Conservation (phyloP, 805 yeast genomes). For the Limtongia smithiae region DNA sequence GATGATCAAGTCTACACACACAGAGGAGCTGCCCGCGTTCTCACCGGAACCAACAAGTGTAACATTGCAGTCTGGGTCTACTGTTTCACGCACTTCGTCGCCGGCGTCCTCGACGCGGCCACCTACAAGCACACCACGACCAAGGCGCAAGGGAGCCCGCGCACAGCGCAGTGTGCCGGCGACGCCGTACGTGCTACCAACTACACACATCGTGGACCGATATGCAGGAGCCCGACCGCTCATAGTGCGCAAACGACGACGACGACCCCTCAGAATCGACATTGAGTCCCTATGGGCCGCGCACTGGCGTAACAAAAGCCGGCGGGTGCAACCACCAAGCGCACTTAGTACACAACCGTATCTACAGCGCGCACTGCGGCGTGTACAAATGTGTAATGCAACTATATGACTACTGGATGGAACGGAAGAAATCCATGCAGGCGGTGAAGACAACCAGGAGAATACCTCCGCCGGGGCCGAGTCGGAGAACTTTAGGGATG, state of each 20-base stretch:
- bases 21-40: too few relatives aligned
- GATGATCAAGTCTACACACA: too few relatives aligned
- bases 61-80: too few relatives aligned
- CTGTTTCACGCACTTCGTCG: too few relatives aligned
- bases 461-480: conserved; percentile 99
- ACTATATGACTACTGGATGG: conserved; percentile 20
- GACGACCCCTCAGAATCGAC: conserved; percentile 5
- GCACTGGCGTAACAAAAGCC: conserved; percentile 13
- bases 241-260: conserved; percentile 3
- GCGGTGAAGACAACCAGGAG: conserved; percentile 93
- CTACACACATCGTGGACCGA: conserved; percentile 4
- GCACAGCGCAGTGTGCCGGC: too few relatives aligned
- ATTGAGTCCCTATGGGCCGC: conserved; percentile 20
- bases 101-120: not conserved
- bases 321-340: not conserved
- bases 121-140: not conserved
- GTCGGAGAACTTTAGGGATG: conserved; percentile 91
- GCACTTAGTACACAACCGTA: not conserved
- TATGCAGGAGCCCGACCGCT: conserved; percentile 3
- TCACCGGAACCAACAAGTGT: too few relatives aligned
- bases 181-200: conserved; percentile 5
- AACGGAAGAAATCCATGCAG: conserved; percentile 82
- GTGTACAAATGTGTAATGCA: not conserved
- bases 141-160: not conserved
- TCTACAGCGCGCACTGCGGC: conserved; percentile 1